Conservation (phyloP, 116 monocot genomes). For the Phalaenopsis hybrid region DNA sequence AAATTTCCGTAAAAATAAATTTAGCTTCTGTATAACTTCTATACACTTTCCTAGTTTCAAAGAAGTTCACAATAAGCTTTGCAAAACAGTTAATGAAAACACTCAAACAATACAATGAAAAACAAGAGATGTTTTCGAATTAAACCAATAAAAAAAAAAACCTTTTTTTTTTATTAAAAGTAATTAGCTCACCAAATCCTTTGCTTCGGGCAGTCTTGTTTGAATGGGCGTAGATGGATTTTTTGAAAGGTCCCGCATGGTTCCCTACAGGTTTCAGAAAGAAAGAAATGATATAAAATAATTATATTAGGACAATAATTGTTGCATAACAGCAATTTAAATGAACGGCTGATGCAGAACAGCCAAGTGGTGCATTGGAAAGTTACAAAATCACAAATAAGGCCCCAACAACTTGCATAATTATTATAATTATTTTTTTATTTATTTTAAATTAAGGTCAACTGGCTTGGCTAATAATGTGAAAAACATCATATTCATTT, state of each 20-base stretch:
- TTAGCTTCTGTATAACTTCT: not conserved
- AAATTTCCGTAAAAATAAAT: not conserved
- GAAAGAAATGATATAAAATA: not conserved
- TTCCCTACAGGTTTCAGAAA: conserved; percentile 2
- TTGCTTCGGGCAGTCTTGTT: not conserved
- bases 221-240: conserved; percentile 7
- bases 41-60: not conserved
- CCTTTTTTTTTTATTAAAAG: not conserved
- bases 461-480: too few relatives aligned
- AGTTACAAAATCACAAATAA: not conserved
- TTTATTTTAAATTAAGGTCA: too few relatives aligned
- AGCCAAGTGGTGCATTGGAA: not conserved
- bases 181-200: conserved; percentile 5
- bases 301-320: not conserved
- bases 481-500: too few relatives aligned
- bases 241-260: conserved; percentile 12
- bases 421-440: too few relatives aligned
- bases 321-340: not conserved
- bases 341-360: not conserved
- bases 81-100: too few relatives aligned
- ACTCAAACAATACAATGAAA: not conserved
- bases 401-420: too few relatives aligned
- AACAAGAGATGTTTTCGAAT: not conserved
- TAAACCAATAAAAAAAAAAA: not conserved
- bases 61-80: too few relatives aligned